Percentiles rank a stretch among this genome's conserved stretches.
Conservation (phyloP, 1,284 basidiomycete species). For the Trametes versicolor region DNA sequence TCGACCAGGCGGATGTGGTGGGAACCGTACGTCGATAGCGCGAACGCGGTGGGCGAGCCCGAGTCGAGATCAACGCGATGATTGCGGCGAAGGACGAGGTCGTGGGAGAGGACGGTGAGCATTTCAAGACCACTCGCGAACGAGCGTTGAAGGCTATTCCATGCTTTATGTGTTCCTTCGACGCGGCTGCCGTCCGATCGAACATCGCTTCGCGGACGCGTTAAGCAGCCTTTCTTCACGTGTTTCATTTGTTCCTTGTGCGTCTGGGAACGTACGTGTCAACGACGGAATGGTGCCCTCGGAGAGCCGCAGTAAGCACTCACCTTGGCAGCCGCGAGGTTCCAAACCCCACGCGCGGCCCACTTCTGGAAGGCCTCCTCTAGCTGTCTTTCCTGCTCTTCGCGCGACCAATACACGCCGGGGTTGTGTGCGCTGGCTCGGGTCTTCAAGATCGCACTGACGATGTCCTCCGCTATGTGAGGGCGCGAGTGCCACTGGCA, state of each 20-base stretch:
- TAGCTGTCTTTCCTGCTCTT: conserved; percentile 30
- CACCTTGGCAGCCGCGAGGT: conserved; percentile 28
- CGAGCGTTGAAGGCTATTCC: conserved; percentile 37
- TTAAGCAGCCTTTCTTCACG: conserved; percentile 40
- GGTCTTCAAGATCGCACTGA: conserved; percentile 32
- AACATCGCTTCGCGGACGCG: conserved; percentile 35
- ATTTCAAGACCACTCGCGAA: conserved; percentile 37
- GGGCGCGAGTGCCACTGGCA: conserved; percentile 2
- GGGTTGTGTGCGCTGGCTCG: conserved; percentile 21
- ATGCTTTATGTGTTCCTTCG: conserved; percentile 35
- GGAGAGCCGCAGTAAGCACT: background rate
- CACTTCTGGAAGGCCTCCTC: conserved; percentile 7
- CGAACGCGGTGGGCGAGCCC: background rate
- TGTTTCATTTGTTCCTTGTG: conserved; percentile 37
- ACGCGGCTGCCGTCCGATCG: conserved; percentile 34
- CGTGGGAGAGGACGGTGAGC: conserved; percentile 17
- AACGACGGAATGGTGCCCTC: no score
- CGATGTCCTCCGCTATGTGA: conserved; percentile 28
- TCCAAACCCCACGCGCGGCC: conserved; percentile 27
- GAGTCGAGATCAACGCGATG: conserved; percentile 8
- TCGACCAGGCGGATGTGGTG: conserved; percentile 18
- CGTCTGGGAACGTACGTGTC: background rate
- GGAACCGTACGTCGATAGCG: conserved; percentile 1
- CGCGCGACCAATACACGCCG: conserved; percentile 29
- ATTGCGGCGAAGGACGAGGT: conserved; percentile 19